These are phyloP conservation scores for Penicillium thymicola DNA, from an alignment of 2,329 filamentous ascomycete genomes.

Conservation along the genomic window DNA sequence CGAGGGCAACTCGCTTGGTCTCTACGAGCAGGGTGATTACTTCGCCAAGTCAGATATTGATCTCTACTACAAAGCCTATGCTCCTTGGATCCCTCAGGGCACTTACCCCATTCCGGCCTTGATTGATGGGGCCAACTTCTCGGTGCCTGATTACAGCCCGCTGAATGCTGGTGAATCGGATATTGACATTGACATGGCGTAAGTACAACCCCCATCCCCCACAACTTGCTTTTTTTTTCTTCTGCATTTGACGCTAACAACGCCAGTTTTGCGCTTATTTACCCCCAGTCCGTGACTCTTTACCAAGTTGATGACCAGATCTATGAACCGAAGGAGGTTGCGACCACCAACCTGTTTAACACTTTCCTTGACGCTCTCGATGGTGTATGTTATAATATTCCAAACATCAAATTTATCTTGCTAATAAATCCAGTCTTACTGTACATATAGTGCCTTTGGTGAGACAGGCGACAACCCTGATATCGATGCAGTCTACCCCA, in stretches of 20 bases:
- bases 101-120: conserved; percentile 45
- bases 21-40: conserved; percentile 54
- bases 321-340: conserved; percentile 37
- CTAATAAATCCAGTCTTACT: conserved; percentile 43
- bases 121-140: conserved; percentile 49
- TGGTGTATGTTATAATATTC: conserved; percentile 29
- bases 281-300: conserved; percentile 51
- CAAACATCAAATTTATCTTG: not conserved
- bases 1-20: conserved; percentile 50
- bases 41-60: conserved; percentile 52
- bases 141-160: conserved; percentile 33
- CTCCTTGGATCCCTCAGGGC: conserved; percentile 42
- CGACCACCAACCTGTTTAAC: conserved; percentile 39
- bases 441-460: conserved; percentile 50
- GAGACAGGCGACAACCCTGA: conserved; percentile 49
- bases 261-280: conserved; percentile 45
- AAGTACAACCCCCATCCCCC: conserved; percentile 1
- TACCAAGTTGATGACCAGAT: conserved; percentile 51
- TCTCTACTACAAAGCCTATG: conserved; percentile 47
- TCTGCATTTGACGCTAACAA: not conserved
- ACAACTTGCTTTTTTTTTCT: no score
- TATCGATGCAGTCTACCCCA: conserved; percentile 53
- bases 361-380: conserved; percentile 54
- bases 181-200: conserved; percentile 56
- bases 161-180: conserved; percentile 47